Percentiles rank a stretch among this genome's conserved stretches.
phyloP scores from a whole-genome alignment of 108 stramenopile genomes.

The Cyclostephanos invisitatus region DNA sequence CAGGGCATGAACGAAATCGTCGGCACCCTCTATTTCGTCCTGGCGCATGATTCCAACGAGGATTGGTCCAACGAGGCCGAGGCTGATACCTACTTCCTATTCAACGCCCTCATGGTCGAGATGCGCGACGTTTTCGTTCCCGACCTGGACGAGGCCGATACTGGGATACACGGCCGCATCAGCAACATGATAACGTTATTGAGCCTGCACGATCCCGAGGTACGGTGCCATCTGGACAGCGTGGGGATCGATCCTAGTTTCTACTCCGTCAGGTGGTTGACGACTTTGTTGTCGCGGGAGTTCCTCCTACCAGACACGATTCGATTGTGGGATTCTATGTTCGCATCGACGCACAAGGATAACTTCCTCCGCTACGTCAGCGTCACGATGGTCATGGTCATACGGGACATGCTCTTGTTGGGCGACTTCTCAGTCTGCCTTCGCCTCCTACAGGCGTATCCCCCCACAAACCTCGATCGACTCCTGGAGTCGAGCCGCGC shows the following conservation, averaged over 20 bases:
- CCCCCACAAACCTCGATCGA: conserved; percentile 71
- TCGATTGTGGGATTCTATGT: conserved; percentile 96
- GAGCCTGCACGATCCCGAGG: conserved; percentile 83
- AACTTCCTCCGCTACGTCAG: conserved; percentile 91
- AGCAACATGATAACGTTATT: conserved; percentile 76
- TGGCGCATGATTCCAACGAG: conserved; percentile 81
- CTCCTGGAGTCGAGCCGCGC: conserved; percentile 74
- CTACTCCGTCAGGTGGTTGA: conserved; percentile 95
- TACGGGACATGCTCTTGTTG: conserved; percentile 77
- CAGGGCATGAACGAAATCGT: conserved; percentile 99
- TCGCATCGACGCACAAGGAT: conserved; percentile 90
- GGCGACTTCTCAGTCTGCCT: conserved; percentile 81
- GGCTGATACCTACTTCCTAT: conserved; percentile 92
- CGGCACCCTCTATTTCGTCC: conserved; percentile 89
- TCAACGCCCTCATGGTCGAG: conserved; percentile 90
- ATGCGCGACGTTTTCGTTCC: conserved; percentile 90
- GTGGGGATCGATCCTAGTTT: conserved; percentile 84
- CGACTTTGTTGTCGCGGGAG: conserved; percentile 95
- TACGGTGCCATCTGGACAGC: conserved; percentile 80
- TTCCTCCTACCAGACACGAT: conserved; percentile 95
- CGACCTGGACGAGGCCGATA: conserved; percentile 80
- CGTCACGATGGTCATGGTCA: conserved; percentile 89
- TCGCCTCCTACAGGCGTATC: conserved; percentile 74
- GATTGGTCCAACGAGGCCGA: conserved; percentile 85
- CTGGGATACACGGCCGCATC: conserved; percentile 89